Evolutionary conservation across 75 land plant genomes (phyloP).

Genomic region (Pinus taeda): DNA sequence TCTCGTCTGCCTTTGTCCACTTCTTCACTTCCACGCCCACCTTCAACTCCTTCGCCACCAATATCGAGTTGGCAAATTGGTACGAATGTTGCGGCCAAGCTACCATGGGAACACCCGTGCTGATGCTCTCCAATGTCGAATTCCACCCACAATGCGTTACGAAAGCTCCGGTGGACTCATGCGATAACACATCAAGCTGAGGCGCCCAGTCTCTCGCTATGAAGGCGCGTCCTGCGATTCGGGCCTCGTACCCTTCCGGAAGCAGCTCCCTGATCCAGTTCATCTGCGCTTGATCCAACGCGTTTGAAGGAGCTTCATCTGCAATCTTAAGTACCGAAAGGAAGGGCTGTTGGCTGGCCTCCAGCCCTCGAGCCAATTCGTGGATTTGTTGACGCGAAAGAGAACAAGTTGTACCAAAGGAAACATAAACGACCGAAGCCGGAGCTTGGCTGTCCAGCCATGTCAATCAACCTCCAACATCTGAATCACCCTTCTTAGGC

Average conservation of each 20-base stretch:
- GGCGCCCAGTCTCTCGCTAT: slow-evolving; percentile 17
- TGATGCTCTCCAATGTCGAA: slow-evolving; percentile 11
- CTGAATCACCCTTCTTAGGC: no score
- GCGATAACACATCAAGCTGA: slow-evolving; percentile 9
- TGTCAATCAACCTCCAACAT: neutral
- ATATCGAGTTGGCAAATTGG: neutral
- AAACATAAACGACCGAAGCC: slow-evolving; percentile 37
- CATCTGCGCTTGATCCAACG: neutral
- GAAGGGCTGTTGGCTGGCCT: slow-evolving; percentile 37
- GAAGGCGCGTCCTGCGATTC: slow-evolving; percentile 13
- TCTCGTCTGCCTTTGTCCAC: neutral
- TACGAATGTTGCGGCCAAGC: slow-evolving; percentile 10
- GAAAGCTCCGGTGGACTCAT: slow-evolving; percentile 9
- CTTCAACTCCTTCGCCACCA: neutral
- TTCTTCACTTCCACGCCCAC: neutral
- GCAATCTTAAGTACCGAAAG: slow-evolving; percentile 33
- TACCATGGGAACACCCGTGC: slow-evolving; percentile 18
- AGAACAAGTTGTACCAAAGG: slow-evolving; percentile 52
- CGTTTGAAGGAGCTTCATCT: neutral
- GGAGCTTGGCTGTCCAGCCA: slow-evolving; percentile 30
- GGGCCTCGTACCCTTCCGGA: neutral
- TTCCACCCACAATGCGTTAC: slow-evolving; percentile 27
- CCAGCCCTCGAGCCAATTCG: slow-evolving; percentile 28
- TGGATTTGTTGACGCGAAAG: slow-evolving; percentile 19
- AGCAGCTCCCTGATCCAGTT: neutral